These are phyloP conservation scores for Arthromyces matolae DNA, from an alignment of 768 basidiomycete species.

Conservation along the genomic window DNA sequence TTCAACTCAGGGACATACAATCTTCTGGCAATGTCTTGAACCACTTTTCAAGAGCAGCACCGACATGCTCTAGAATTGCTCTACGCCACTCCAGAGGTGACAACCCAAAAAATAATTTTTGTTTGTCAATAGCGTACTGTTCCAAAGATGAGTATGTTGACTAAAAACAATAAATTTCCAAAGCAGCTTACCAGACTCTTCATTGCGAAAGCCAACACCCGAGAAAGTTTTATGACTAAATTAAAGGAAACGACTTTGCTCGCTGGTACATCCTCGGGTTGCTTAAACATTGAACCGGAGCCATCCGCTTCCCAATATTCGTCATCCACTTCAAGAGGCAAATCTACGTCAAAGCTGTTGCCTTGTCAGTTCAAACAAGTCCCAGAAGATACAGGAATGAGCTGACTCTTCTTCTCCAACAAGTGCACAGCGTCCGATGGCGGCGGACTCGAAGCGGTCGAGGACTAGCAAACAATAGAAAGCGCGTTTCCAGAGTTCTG, in stretches of 20 bases:
- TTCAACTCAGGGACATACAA: constrained; percentile 37
- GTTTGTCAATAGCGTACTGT: constrained; percentile 77
- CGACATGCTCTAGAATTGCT: constrained; percentile 62
- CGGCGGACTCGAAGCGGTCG: constrained; percentile 53
- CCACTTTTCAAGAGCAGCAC: constrained; percentile 72
- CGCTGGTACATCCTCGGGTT: constrained; percentile 60
- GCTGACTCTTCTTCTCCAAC: constrained; percentile 67
- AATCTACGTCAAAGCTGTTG: constrained; percentile 73
- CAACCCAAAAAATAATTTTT: constrained; percentile 50
- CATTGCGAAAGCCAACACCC: constrained; percentile 65
- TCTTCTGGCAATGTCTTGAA: constrained; percentile 64
- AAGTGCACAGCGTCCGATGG: constrained; percentile 53
- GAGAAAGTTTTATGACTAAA: constrained; percentile 58
- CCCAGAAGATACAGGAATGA: not conserved
- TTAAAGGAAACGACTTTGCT: constrained; percentile 55
- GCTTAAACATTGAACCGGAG: constrained; percentile 54
- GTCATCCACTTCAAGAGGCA: constrained; percentile 80
- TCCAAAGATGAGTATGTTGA: not conserved
- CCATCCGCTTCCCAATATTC: constrained; percentile 67
- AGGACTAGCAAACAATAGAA: constrained; percentile 69
- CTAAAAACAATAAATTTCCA: not conserved
- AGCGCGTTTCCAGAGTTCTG: constrained; percentile 75
- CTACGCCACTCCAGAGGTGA: constrained; percentile 51
- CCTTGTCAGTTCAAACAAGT: constrained; percentile 7
- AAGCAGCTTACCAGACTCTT: constrained; percentile 57